Evolutionary conservation across 1,284 basidiomycete genomes (phyloP).

Genomic region (Leccinum variabile): DNA sequence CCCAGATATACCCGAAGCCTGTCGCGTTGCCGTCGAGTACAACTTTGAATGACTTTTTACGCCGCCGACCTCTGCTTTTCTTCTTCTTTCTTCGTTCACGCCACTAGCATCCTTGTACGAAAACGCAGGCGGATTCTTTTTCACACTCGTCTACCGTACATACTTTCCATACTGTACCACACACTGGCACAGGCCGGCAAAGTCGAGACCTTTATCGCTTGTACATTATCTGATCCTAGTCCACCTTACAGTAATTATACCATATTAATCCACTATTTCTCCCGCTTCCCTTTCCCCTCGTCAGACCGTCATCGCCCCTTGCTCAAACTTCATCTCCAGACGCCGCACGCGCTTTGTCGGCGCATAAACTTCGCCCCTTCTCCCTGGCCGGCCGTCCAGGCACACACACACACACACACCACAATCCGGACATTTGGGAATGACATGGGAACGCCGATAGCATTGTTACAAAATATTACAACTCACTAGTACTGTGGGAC

Average conservation of each 20-base stretch:
- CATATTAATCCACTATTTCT: constrained; percentile 32
- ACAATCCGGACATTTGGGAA: not conserved
- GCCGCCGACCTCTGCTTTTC: not conserved
- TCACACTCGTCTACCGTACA: constrained; percentile 28
- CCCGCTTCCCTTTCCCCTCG: not conserved
- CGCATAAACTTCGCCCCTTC: constrained; percentile 7
- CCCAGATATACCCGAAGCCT: constrained; percentile 59
- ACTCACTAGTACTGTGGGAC: constrained; percentile 9
- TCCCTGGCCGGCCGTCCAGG: not conserved
- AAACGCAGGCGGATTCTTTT: constrained; percentile 32
- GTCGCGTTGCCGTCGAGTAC: constrained; percentile 69
- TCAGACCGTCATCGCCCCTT: constrained; percentile 1
- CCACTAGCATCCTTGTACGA: constrained; percentile 35
- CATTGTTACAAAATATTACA: not conserved
- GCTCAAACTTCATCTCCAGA: not conserved
- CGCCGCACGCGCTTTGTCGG: not conserved
- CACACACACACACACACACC: not conserved
- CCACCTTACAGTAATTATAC: constrained; percentile 34
- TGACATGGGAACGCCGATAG: constrained; percentile 15
- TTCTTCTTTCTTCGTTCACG: constrained; percentile 14
- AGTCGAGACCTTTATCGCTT: constrained; percentile 22
- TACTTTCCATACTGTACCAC: constrained; percentile 24
- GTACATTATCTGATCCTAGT: constrained; percentile 34
- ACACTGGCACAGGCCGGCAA: constrained; percentile 10
- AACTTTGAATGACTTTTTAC: constrained; percentile 52